Percentiles rank a stretch among this genome's conserved stretches.
Evolutionary conservation across 116 monocot genomes (phyloP).

Genomic region (Zostera marina): DNA sequence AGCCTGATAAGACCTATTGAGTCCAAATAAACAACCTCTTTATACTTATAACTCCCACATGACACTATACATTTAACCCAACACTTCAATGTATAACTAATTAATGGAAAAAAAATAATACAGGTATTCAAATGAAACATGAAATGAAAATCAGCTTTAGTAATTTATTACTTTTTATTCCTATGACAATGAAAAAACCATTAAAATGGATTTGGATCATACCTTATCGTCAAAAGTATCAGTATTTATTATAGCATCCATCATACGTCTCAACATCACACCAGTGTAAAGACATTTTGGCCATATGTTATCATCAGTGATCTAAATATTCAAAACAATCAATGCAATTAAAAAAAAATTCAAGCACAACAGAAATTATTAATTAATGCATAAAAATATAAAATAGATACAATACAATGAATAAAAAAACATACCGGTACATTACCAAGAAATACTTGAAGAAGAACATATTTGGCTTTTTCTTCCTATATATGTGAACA

Average conservation of each 20-base stretch:
- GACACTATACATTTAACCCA: too few species aligned
- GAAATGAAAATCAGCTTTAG: too few species aligned
- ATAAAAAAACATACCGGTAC: conserved; percentile 49
- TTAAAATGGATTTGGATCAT: not conserved
- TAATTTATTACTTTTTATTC: too few species aligned
- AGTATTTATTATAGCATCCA: conserved; percentile 79
- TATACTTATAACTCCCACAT: too few species aligned
- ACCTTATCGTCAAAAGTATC: conserved; percentile 95
- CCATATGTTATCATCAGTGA: conserved; percentile 38
- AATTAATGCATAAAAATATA: not conserved
- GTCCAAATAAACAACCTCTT: too few species aligned
- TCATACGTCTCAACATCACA: conserved; percentile 94
- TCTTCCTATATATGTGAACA: conserved; percentile 35
- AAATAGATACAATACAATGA: not conserved
- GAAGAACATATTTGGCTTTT: conserved; percentile 41
- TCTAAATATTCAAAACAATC: conserved; percentile 22
- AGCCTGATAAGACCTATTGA: too few species aligned
- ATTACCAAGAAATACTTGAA: conserved; percentile 86
- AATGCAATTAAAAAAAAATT: not conserved
- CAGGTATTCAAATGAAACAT: too few species aligned
- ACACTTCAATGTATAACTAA: too few species aligned
- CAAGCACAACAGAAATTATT: not conserved
- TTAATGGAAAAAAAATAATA: too few species aligned
- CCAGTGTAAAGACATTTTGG: conserved; percentile 86
- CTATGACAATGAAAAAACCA: not conserved